Conservation (phyloP, 2,329 filamentous ascomycete species). For the Raffaelea albimanens region DNA sequence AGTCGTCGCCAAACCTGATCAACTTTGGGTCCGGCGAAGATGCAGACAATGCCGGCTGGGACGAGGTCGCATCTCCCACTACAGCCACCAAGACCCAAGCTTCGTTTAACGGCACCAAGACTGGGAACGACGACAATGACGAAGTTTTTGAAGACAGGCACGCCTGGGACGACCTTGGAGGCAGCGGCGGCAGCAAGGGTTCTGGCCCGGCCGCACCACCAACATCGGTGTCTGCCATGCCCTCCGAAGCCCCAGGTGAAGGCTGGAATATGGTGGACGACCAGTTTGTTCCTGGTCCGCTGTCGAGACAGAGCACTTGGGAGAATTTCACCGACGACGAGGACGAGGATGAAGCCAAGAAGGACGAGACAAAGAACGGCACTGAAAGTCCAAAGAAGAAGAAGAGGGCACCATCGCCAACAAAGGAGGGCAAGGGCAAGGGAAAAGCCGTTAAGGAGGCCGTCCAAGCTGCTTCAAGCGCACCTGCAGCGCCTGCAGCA, state of each 20-base stretch:
- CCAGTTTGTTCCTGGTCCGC: slow-evolving; percentile 17
- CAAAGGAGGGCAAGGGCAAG: not conserved
- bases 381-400: not conserved
- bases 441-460: not conserved
- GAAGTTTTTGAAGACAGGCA: slow-evolving; percentile 32
- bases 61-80: slow-evolving; percentile 23
- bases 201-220: slow-evolving; percentile 11
- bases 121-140: slow-evolving; percentile 5
- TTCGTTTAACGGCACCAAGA: slow-evolving; percentile 10
- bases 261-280: slow-evolving; percentile 46
- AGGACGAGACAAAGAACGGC: not conserved
- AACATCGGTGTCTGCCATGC: slow-evolving; percentile 9
- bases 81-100: slow-evolving; percentile 13
- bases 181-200: slow-evolving; percentile 4
- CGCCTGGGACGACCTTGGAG: slow-evolving; percentile 39
- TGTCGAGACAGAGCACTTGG: slow-evolving; percentile 28
- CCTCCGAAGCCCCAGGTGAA: slow-evolving; percentile 20
- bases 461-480: not conserved
- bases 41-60: slow-evolving; percentile 31
- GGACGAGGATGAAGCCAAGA: not conserved
- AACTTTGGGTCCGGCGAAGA: slow-evolving; percentile 25
- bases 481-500: not conserved
- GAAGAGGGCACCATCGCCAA: not conserved
- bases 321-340: slow-evolving; percentile 26
- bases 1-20: slow-evolving; percentile 20